phyloP scores from a whole-genome alignment of 148 eudicot species.

The Euryodendron excelsum region DNA sequence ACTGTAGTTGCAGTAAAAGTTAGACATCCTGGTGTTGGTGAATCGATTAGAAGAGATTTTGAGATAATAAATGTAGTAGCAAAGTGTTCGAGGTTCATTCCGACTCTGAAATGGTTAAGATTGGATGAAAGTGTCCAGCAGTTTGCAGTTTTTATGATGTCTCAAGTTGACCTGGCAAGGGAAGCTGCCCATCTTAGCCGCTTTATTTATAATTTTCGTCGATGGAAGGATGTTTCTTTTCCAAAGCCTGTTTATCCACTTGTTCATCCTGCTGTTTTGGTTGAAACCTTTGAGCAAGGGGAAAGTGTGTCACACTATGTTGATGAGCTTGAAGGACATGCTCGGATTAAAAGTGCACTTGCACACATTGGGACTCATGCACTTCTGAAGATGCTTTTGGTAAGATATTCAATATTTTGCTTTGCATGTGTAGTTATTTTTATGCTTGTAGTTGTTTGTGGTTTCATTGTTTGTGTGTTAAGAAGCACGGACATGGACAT shows the following conservation, averaged over 20 bases:
- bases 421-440: neutral
- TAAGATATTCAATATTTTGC: slow-evolving; percentile 24
- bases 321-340: slow-evolving; percentile 70
- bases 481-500: too few species aligned
- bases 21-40: slow-evolving; percentile 94
- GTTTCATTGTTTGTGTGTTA: neutral
- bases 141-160: slow-evolving; percentile 95
- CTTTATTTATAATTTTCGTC: slow-evolving; percentile 81
- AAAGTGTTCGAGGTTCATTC: slow-evolving; percentile 60
- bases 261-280: slow-evolving; percentile 93
- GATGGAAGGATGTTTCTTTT: slow-evolving; percentile 87
- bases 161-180: slow-evolving; percentile 90
- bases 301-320: slow-evolving; percentile 84
- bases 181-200: slow-evolving; percentile 95
- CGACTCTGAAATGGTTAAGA: slow-evolving; percentile 82
- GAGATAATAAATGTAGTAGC: slow-evolving; percentile 74
- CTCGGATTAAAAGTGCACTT: slow-evolving; percentile 61
- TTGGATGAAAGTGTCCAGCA: slow-evolving; percentile 94
- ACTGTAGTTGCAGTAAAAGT: slow-evolving; percentile 87
- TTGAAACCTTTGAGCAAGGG: slow-evolving; percentile 89
- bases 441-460: neutral
- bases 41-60: slow-evolving; percentile 82
- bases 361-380: slow-evolving; percentile 97
- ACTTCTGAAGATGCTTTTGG: slow-evolving; percentile 90
- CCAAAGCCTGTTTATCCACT: slow-evolving; percentile 95